phyloP scores from a whole-genome alignment of 225 moss, liverwort and hornwort species.

The Physcomitrium patens region DNA sequence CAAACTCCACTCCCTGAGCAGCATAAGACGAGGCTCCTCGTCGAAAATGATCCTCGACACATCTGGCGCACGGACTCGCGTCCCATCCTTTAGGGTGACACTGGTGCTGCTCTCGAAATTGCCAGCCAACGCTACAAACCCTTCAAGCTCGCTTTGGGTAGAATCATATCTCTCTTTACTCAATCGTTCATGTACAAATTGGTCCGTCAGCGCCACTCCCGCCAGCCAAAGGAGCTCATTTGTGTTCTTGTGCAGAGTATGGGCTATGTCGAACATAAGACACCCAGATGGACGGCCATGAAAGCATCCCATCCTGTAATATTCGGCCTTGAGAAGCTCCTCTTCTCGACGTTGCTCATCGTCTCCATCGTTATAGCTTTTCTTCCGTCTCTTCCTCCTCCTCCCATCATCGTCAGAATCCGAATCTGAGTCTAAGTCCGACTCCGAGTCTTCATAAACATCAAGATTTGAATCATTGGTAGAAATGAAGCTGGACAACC shows the following conservation, averaged over 20 bases:
- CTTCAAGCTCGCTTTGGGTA: conserved; percentile 72
- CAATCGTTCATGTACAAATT: conserved; percentile 86
- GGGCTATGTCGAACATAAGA: conserved; percentile 87
- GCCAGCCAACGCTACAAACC: conserved; percentile 70
- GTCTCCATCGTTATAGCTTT: conserved; percentile 31
- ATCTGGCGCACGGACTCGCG: conserved; percentile 81
- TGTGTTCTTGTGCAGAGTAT: conserved; percentile 78
- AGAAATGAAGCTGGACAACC: conserved; percentile 52
- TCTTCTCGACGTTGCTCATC: conserved; percentile 41
- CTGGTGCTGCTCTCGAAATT: conserved; percentile 65
- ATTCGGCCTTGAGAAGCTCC: conserved; percentile 57
- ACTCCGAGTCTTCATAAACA: conserved; percentile 46
- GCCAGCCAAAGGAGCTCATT: conserved; percentile 96
- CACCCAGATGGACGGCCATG: conserved; percentile 91
- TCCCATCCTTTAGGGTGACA: conserved; percentile 81
- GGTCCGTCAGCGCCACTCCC: conserved; percentile 87
- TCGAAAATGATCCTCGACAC: conserved; percentile 77
- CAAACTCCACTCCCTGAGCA: conserved; percentile 93
- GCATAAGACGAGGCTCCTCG: conserved; percentile 88
- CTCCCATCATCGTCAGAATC: conserved; percentile 42
- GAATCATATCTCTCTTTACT: conserved; percentile 80
- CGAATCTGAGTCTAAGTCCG: conserved; percentile 45
- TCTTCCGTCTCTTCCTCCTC: conserved; percentile 37
- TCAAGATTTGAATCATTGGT: conserved; percentile 61
- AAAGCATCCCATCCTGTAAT: conserved; percentile 90